Percentiles rank a stretch among this genome's conserved stretches.
Conservation (phyloP, 1,139 yeast species). For the Saccharomyces pastorianus region DNA sequence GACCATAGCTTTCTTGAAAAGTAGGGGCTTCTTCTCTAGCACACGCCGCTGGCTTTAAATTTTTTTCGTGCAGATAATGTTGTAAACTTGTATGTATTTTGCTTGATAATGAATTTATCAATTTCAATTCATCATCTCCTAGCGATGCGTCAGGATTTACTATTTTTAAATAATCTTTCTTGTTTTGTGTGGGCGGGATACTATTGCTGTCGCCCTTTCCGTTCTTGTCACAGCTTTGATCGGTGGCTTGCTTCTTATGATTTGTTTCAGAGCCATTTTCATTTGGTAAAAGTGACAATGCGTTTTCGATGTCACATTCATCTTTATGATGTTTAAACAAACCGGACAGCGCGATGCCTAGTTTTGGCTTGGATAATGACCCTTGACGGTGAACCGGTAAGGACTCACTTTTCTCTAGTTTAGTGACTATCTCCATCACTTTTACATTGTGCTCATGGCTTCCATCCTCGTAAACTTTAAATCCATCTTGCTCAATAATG, state of each 20-base stretch:
- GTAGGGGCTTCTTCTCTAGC: conserved; percentile 26
- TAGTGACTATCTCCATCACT: conserved; percentile 4
- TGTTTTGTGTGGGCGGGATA: background rate
- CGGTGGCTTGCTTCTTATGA: conserved; percentile 11
- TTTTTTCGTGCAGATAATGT: background rate
- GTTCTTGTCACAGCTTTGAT: conserved; percentile 20
- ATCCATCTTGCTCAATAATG: conserved; percentile 9
- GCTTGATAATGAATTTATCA: conserved; percentile 41
- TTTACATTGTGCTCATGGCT: conserved; percentile 14
- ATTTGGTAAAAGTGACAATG: conserved; percentile 19
- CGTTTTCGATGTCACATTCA: conserved; percentile 19
- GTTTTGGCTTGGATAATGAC: conserved; percentile 12
- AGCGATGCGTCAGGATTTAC: conserved; percentile 42
- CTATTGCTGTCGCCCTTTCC: conserved; percentile 21
- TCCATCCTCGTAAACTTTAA: conserved; percentile 14
- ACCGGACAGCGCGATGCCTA: conserved; percentile 12
- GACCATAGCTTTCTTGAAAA: conserved; percentile 48
- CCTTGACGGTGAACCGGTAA: conserved; percentile 9
- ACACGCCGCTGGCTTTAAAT: conserved; percentile 14
- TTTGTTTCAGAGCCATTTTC: conserved; percentile 5
- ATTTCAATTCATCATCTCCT: conserved; percentile 42
- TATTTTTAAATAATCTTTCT: conserved; percentile 15
- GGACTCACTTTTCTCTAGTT: conserved; percentile 1
- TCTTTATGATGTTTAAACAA: conserved; percentile 22
- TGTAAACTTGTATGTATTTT: conserved; percentile 28